These are phyloP conservation scores for Lactarius evosmus DNA, from an alignment of 768 basidiomycete species.

Conservation along the genomic window DNA sequence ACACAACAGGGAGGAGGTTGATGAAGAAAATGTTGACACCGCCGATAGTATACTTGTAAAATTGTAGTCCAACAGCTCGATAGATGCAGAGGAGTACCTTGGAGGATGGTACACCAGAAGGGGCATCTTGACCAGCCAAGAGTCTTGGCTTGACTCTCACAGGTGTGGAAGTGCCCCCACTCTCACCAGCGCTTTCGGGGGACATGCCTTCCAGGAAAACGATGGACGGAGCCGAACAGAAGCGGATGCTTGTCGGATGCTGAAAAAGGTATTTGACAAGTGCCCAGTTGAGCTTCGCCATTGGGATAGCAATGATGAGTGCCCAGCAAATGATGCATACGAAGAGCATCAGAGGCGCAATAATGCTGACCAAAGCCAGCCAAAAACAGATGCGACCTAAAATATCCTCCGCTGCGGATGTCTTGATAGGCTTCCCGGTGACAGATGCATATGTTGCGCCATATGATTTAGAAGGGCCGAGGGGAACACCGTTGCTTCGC, in stretches of 20 bases:
- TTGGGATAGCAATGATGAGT: slow-evolving; percentile 92
- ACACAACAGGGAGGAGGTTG: slow-evolving; percentile 89
- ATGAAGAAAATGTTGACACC: slow-evolving; percentile 98
- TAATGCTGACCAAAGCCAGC: slow-evolving; percentile 67
- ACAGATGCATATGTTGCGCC: slow-evolving; percentile 50
- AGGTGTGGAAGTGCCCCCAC: slow-evolving; percentile 36
- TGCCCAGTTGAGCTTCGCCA: slow-evolving; percentile 98
- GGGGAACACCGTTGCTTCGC: slow-evolving; percentile 39
- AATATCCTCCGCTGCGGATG: slow-evolving; percentile 40
- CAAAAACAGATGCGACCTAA: slow-evolving; percentile 81
- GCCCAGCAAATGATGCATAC: slow-evolving; percentile 93
- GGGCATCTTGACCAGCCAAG: slow-evolving; percentile 85
- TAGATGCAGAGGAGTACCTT: slow-evolving; percentile 95
- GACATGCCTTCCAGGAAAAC: slow-evolving; percentile 48
- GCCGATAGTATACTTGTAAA: slow-evolving; percentile 98
- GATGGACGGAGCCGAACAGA: slow-evolving; percentile 81
- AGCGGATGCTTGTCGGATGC: slow-evolving; percentile 82
- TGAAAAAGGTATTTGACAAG: slow-evolving; percentile 77
- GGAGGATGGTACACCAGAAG: slow-evolving; percentile 73
- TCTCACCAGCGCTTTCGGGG: slow-evolving; percentile 33
- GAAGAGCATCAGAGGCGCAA: slow-evolving; percentile 85
- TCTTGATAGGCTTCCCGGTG: slow-evolving; percentile 27
- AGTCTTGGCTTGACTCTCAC: slow-evolving; percentile 71
- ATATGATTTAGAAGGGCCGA: slow-evolving; percentile 55
- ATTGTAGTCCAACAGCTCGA: slow-evolving; percentile 82